These are phyloP conservation scores for Daldinia childiae DNA, from an alignment of 495 filamentous ascomycete genomes.

Conservation along the genomic window DNA sequence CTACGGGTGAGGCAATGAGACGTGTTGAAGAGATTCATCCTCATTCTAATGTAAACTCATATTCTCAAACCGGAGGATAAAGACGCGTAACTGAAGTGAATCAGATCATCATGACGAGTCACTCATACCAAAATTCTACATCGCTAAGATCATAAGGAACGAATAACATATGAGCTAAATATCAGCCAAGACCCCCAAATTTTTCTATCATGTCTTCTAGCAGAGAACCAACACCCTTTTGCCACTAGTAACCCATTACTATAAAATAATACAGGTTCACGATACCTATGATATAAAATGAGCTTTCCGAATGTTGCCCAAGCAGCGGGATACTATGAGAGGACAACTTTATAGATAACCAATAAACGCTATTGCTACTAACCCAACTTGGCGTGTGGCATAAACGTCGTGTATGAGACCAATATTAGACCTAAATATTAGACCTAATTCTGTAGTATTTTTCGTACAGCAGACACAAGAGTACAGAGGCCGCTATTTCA, in stretches of 20 bases:
- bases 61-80: neutral
- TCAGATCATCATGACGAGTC: neutral
- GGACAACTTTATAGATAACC: neutral
- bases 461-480: constrained; percentile 1
- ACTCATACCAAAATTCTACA: constrained; percentile 8
- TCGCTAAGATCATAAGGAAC: neutral
- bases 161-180: neutral
- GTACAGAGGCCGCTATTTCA: constrained; percentile 17
- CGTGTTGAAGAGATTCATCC: neutral
- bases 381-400: constrained; percentile 8
- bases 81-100: neutral
- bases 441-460: constrained; percentile 5
- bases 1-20: neutral
- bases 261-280: neutral
- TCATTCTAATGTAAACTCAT: neutral
- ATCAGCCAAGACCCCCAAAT: too few species aligned
- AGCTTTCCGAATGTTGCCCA: constrained; percentile 4
- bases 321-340: neutral
- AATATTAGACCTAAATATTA: neutral
- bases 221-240: neutral
- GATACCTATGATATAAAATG: neutral
- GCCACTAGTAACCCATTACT: neutral
- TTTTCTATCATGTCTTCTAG: neutral
- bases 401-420: neutral
- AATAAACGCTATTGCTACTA: constrained; percentile 8